These are phyloP conservation scores for Fusarium mexicanum DNA, from an alignment of 2,329 filamentous ascomycete species.

Conservation along the genomic window DNA sequence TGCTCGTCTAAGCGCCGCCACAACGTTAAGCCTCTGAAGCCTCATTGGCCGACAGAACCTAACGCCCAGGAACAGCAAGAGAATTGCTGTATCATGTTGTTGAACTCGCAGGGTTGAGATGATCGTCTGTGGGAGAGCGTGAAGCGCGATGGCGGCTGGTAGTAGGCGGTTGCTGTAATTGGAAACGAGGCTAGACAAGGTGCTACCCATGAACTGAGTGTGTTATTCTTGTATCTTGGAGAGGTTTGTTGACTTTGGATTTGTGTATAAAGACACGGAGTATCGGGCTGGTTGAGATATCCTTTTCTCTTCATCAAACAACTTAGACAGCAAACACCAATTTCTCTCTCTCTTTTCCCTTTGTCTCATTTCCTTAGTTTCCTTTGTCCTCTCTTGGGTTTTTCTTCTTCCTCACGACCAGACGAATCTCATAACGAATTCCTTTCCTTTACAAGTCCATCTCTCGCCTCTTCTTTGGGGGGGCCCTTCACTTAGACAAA, in stretches of 20 bases:
- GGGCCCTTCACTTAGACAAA: constrained; percentile 38
- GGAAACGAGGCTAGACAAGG: constrained; percentile 39
- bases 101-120: constrained; percentile 1
- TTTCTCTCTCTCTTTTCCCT: constrained; percentile 30
- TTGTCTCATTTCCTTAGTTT: constrained; percentile 42
- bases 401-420: constrained; percentile 33
- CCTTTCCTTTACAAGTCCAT: constrained; percentile 4
- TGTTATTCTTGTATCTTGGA: background rate
- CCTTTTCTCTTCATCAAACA: constrained; percentile 37
- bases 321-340: constrained; percentile 34
- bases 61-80: constrained; percentile 5
- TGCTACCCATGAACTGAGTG: background rate
- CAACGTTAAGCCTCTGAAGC: constrained; percentile 2
- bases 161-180: constrained; percentile 40
- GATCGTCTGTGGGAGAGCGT: background rate
- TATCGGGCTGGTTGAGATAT: constrained; percentile 7
- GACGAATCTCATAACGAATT: constrained; percentile 20
- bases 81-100: constrained; percentile 18
- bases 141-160: constrained; percentile 35
- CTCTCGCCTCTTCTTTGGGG: constrained; percentile 37
- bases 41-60: constrained; percentile 17
- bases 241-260: constrained; percentile 10
- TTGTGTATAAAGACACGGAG: constrained; percentile 40
- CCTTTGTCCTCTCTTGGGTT: constrained; percentile 41
- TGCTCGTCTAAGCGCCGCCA: constrained; percentile 34